Conservation (phyloP, 2,329 filamentous ascomycete species). For the Clarireedia homoeocarpa region DNA sequence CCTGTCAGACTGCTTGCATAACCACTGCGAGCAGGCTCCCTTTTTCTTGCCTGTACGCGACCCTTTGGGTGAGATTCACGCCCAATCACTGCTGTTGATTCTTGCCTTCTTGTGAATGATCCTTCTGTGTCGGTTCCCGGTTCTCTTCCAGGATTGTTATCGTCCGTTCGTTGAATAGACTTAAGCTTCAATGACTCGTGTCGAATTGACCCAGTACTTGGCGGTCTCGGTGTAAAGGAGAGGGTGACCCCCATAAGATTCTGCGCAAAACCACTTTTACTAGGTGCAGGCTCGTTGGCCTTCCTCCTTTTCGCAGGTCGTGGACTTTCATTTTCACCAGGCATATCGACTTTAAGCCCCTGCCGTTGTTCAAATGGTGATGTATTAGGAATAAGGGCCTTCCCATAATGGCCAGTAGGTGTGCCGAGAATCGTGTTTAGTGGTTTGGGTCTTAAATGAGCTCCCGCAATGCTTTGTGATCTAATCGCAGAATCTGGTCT, state of each 20-base stretch:
- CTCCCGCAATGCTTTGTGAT: slow-evolving; percentile 24
- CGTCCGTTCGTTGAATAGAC: slow-evolving; percentile 10
- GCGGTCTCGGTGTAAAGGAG: slow-evolving; percentile 29
- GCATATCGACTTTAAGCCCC: slow-evolving; percentile 17
- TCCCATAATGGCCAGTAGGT: slow-evolving; percentile 54
- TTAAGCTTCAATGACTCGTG: slow-evolving; percentile 20
- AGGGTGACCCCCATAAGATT: slow-evolving; percentile 43
- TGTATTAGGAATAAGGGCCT: slow-evolving; percentile 45
- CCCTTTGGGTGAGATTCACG: neutral
- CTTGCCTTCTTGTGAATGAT: neutral
- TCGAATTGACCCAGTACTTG: slow-evolving; percentile 19
- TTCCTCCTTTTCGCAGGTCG: slow-evolving; percentile 36
- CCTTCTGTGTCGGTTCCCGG: neutral
- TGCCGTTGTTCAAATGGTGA: slow-evolving; percentile 60
- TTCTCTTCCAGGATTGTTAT: slow-evolving; percentile 7
- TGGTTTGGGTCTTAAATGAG: slow-evolving; percentile 48
- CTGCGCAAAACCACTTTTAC: slow-evolving; percentile 42
- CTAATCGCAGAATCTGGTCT: slow-evolving; percentile 16
- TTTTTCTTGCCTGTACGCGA: slow-evolving; percentile 10
- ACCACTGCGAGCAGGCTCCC: slow-evolving; percentile 13
- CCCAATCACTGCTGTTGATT: neutral
- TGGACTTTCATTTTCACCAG: slow-evolving; percentile 20
- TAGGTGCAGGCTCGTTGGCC: slow-evolving; percentile 32
- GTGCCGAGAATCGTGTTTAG: slow-evolving; percentile 53
- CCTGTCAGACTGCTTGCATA: slow-evolving; percentile 27